Evolutionary conservation across 805 yeast genomes (phyloP).

Genomic region (Teunomyces stri): DNA sequence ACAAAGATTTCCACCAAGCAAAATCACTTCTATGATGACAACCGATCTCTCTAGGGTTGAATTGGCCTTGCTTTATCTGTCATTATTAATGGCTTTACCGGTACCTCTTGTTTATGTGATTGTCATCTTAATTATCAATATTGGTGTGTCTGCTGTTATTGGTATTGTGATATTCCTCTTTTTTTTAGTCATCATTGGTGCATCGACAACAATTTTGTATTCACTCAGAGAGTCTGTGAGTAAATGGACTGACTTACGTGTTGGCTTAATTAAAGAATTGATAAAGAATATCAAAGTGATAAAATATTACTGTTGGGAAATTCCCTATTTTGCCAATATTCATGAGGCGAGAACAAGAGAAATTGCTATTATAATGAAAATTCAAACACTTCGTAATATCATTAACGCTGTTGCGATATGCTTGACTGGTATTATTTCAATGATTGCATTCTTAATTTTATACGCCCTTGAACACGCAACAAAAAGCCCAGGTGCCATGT

Average conservation of each 20-base stretch:
- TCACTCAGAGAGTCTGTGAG: constrained; percentile 8
- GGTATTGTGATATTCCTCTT: constrained; percentile 15
- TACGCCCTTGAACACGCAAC: constrained; percentile 10
- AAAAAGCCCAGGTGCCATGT: constrained; percentile 10
- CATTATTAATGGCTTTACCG: constrained; percentile 11
- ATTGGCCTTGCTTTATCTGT: constrained; percentile 10
- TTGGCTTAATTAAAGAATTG: constrained; percentile 14
- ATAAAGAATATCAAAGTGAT: constrained; percentile 17
- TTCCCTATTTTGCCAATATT: constrained; percentile 13
- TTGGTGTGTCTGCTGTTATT: constrained; percentile 15
- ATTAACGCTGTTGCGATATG: constrained; percentile 12
- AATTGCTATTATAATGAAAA: constrained; percentile 10
- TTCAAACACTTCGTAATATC: constrained; percentile 13
- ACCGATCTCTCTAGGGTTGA: constrained; percentile 17
- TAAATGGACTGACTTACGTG: constrained; percentile 14
- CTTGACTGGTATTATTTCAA: constrained; percentile 12
- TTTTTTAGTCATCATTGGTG: constrained; percentile 8
- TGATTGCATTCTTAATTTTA: constrained; percentile 16
- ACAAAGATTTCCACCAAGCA: constrained; percentile 12
- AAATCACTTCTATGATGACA: constrained; percentile 14
- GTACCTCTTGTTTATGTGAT: constrained; percentile 12
- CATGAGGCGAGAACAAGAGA: constrained; percentile 10
- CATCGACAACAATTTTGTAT: constrained; percentile 8
- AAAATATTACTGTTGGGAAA: constrained; percentile 20
- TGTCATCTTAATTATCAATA: constrained; percentile 14